Evolutionary conservation across 2,329 filamentous ascomycete species (phyloP).

Genomic region (Diaporthe sp.): DNA sequence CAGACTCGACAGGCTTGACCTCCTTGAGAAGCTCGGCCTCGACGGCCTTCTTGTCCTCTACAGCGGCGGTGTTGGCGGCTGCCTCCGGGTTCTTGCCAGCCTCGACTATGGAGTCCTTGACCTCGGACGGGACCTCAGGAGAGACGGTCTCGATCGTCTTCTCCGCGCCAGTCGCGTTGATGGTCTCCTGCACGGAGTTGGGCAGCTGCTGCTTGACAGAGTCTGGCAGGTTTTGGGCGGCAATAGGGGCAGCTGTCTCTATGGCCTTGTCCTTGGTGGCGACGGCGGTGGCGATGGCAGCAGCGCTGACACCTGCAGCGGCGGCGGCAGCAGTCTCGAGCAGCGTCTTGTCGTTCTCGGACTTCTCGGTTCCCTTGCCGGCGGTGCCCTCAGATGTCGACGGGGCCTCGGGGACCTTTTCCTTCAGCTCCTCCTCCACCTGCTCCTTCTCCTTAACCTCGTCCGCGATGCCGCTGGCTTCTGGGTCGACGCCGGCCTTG

Average conservation of each 20-base stretch:
- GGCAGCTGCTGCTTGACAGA: slow-evolving; percentile 66
- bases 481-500: slow-evolving; percentile 73
- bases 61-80: slow-evolving; percentile 75
- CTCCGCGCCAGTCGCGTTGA: slow-evolving; percentile 59
- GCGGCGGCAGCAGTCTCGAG: slow-evolving; percentile 55
- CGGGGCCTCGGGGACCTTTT: slow-evolving; percentile 73
- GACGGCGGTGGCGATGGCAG: slow-evolving; percentile 43
- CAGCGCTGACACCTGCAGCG: slow-evolving; percentile 52
- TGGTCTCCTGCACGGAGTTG: slow-evolving; percentile 62
- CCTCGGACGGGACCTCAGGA: slow-evolving; percentile 66
- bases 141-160: slow-evolving; percentile 59
- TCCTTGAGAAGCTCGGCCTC: slow-evolving; percentile 81
- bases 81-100: slow-evolving; percentile 78
- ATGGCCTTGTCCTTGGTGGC: slow-evolving; percentile 52
- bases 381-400: slow-evolving; percentile 69
- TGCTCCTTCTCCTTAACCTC: slow-evolving; percentile 80
- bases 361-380: slow-evolving; percentile 66
- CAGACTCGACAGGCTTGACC: slow-evolving; percentile 60
- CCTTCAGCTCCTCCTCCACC: slow-evolving; percentile 78
- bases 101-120: slow-evolving; percentile 69
- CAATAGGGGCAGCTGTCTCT: slow-evolving; percentile 56
- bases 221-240: slow-evolving; percentile 65
- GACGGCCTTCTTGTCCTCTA: slow-evolving; percentile 80
- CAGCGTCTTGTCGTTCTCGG: slow-evolving; percentile 58
- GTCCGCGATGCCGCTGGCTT: slow-evolving; percentile 74